Evolutionary conservation across 441 rosid genomes (phyloP).

Genomic region (Eutrema salsugineum): DNA sequence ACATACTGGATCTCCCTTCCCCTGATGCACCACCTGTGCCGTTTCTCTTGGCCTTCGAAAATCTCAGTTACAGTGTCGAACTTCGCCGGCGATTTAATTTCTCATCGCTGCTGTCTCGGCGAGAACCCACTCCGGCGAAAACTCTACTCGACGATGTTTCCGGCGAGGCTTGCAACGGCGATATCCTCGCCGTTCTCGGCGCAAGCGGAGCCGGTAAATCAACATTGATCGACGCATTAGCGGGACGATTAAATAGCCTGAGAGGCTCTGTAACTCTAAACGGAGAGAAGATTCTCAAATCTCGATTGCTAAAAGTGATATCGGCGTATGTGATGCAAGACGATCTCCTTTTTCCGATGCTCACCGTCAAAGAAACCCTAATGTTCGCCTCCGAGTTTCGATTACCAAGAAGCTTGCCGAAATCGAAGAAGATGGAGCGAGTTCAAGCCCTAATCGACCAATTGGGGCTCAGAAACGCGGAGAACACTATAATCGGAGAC

Average conservation of each 20-base stretch:
- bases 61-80: slow-evolving; percentile 13
- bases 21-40: slow-evolving; percentile 9
- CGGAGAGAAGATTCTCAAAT: slow-evolving; percentile 54
- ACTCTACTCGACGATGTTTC: slow-evolving; percentile 65
- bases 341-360: slow-evolving; percentile 78
- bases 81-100: neutral
- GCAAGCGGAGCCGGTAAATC: slow-evolving; percentile 91
- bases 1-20: slow-evolving; percentile 10
- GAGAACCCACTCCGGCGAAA: slow-evolving; percentile 20
- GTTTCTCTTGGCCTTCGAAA: slow-evolving; percentile 24
- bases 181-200: slow-evolving; percentile 77
- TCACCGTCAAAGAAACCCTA: slow-evolving; percentile 75
- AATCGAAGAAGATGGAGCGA: slow-evolving; percentile 61
- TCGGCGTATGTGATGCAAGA: slow-evolving; percentile 94
- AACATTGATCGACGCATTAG: slow-evolving; percentile 80
- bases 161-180: slow-evolving; percentile 69
- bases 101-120: neutral
- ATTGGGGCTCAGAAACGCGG: slow-evolving; percentile 55
- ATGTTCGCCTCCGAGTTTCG: slow-evolving; percentile 82
- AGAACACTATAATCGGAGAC: slow-evolving; percentile 66
- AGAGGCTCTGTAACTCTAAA: slow-evolving; percentile 58
- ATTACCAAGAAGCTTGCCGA: slow-evolving; percentile 68
- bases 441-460: slow-evolving; percentile 73
- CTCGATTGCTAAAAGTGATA: slow-evolving; percentile 69
- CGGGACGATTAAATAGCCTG: slow-evolving; percentile 71